These are phyloP conservation scores for Cercophora scortea DNA, from an alignment of 495 filamentous ascomycete genomes.

Conservation along the genomic window DNA sequence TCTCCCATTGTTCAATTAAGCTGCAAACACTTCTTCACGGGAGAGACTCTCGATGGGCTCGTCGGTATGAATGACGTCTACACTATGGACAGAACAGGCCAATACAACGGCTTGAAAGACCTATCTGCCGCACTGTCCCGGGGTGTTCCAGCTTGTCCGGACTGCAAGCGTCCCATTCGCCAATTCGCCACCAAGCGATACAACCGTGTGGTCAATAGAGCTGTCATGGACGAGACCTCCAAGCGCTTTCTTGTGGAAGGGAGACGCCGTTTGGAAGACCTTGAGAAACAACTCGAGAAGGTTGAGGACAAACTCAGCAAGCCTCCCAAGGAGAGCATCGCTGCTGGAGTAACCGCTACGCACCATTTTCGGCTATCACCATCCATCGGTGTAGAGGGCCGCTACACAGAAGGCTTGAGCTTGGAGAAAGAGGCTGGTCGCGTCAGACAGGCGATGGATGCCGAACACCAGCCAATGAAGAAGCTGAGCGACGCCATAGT, in stretches of 20 bases:
- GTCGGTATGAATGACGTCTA: constrained; percentile 42
- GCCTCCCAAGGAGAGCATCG: too few relatives aligned
- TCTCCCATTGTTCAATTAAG: constrained; percentile 40
- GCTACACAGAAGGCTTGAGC: too few relatives aligned
- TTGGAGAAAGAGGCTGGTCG: not conserved
- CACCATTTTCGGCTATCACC: too few relatives aligned
- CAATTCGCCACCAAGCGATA: constrained; percentile 50
- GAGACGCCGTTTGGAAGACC: not conserved
- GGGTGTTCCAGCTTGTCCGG: constrained; percentile 52
- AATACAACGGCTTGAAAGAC: not conserved
- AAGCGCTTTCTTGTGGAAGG: constrained; percentile 45
- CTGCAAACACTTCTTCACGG: constrained; percentile 61
- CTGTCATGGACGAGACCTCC: constrained; percentile 56
- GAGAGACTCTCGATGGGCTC: constrained; percentile 55
- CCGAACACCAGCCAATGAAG: constrained; percentile 8
- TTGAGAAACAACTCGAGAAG: not conserved
- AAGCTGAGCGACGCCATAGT: constrained; percentile 6
- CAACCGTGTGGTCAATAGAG: constrained; percentile 56
- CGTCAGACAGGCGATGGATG: not conserved
- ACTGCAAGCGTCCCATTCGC: constrained; percentile 55
- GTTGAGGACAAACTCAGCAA: not conserved
- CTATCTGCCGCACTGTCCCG: constrained; percentile 33
- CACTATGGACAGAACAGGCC: not conserved
- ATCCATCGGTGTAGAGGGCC: too few relatives aligned
- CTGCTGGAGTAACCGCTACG: too few relatives aligned